Conservation (phyloP, 2,329 filamentous ascomycete species). For the Fusarium sp. region DNA sequence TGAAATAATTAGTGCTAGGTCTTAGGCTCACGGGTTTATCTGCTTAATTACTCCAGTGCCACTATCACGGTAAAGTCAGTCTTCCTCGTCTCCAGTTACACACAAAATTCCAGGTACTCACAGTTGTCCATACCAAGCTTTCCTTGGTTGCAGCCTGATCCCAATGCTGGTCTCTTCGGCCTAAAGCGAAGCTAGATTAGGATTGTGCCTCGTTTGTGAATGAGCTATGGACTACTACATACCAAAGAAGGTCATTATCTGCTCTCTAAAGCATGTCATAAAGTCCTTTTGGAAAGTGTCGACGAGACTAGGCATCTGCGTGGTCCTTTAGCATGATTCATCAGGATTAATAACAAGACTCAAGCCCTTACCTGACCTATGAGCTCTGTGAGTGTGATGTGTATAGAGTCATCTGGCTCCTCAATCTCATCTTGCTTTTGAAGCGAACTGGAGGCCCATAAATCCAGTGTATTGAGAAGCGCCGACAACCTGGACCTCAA, state of each 20-base stretch:
- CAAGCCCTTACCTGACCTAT: neutral
- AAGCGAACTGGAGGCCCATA: conserved; percentile 44
- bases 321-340: conserved; percentile 1
- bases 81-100: neutral
- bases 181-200: neutral
- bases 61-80: conserved; percentile 25
- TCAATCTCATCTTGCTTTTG: neutral
- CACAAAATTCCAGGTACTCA: conserved; percentile 23
- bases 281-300: conserved; percentile 10
- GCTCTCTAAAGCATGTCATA: conserved; percentile 29
- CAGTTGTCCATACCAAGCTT: conserved; percentile 26
- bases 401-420: neutral
- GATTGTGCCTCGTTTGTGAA: neutral
- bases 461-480: conserved; percentile 48
- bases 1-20: conserved; percentile 5
- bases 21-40: neutral
- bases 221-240: neutral
- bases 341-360: fast-evolving
- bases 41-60: conserved; percentile 41
- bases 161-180: conserved; percentile 30
- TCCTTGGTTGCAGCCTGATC: conserved; percentile 34
- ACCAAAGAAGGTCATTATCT: conserved; percentile 39
- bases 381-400: neutral
- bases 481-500: conserved; percentile 46
- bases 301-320: conserved; percentile 20